phyloP scores from a whole-genome alignment of 1,139 yeast species.

The Scheffersomyces cryptocercus region DNA sequence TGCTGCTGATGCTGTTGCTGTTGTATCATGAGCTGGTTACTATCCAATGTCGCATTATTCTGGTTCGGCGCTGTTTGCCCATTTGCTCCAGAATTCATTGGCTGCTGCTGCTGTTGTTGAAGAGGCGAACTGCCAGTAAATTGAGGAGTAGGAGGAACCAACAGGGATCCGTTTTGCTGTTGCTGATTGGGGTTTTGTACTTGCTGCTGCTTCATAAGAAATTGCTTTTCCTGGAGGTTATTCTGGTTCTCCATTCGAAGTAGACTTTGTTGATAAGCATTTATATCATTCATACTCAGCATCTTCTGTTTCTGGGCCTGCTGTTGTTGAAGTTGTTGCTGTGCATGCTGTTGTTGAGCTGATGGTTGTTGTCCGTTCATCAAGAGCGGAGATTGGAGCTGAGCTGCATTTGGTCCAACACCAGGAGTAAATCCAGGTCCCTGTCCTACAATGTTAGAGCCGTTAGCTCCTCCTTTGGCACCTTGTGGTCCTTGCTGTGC shows the following conservation, averaged over 20 bases:
- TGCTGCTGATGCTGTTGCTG: slow-evolving; percentile 12
- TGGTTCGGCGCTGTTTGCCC: slow-evolving; percentile 5
- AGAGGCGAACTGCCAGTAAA: not conserved
- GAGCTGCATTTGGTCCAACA: slow-evolving; percentile 1
- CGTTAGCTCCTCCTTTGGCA: not conserved
- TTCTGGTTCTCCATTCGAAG: slow-evolving; percentile 29
- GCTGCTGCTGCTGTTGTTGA: slow-evolving; percentile 1
- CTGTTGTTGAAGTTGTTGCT: slow-evolving; percentile 8
- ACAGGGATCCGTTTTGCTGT: slow-evolving; percentile 5
- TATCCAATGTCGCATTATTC: slow-evolving; percentile 5
- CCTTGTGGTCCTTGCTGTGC: slow-evolving; percentile 4
- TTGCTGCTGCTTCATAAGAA: slow-evolving; percentile 23
- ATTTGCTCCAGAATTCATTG: slow-evolving; percentile 1
- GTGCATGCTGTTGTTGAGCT: slow-evolving; percentile 11
- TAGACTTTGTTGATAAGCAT: slow-evolving; percentile 27
- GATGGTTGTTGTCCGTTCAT: slow-evolving; percentile 6
- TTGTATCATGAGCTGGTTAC: slow-evolving; percentile 1
- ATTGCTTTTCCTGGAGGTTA: slow-evolving; percentile 26
- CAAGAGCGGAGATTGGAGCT: slow-evolving; percentile 6
- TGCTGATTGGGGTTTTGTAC: slow-evolving; percentile 3
- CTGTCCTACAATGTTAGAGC: not conserved
- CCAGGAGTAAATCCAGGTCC: slow-evolving; percentile 1
- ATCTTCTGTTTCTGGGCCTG: slow-evolving; percentile 1
- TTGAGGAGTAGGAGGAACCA: not conserved
- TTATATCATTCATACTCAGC: slow-evolving; percentile 12